Conservation (phyloP, 371 early-diverging fungal species). For the Chytridiales sp. region DNA sequence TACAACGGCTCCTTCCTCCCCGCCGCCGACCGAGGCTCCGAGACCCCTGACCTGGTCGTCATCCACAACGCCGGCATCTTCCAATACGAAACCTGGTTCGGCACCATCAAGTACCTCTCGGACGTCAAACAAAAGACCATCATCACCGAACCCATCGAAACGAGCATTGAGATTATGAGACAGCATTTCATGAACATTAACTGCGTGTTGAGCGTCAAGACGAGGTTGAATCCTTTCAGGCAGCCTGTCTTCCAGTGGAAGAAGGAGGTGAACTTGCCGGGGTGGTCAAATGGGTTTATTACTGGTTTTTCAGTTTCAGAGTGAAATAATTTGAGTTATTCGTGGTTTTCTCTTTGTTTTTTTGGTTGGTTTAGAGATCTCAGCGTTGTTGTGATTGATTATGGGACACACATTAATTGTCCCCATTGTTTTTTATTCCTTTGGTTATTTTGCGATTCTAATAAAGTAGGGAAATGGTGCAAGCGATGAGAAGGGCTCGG, state of each 20-base stretch:
- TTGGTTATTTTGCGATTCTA: no score
- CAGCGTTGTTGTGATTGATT: no score
- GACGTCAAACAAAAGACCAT: conserved; percentile 28
- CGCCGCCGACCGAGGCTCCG: conserved; percentile 27
- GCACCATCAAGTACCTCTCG: conserved; percentile 35
- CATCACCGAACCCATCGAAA: conserved; percentile 48
- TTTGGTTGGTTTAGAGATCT: no score
- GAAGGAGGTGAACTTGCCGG: conserved; percentile 45
- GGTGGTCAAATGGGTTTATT: conserved; percentile 48
- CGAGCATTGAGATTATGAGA: conserved; percentile 30
- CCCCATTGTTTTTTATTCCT: no score
- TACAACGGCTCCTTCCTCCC: conserved; percentile 33
- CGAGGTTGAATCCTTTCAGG: conserved; percentile 42
- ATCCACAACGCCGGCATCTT: conserved; percentile 42
- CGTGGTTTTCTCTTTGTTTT: no score
- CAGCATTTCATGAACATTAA: conserved; percentile 33
- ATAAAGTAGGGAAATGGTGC: no score
- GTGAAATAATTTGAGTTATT: no score
- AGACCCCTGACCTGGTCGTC: conserved; percentile 43
- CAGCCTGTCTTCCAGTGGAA: conserved; percentile 49
- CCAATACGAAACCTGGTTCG: conserved; percentile 33
- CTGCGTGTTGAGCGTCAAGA: conserved; percentile 20
- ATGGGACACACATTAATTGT: no score
- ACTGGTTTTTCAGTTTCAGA: no score
- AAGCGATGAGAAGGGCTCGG: no score